Evolutionary conservation across 345 rosid species (phyloP).

Genomic region (Ceriops tagal): DNA sequence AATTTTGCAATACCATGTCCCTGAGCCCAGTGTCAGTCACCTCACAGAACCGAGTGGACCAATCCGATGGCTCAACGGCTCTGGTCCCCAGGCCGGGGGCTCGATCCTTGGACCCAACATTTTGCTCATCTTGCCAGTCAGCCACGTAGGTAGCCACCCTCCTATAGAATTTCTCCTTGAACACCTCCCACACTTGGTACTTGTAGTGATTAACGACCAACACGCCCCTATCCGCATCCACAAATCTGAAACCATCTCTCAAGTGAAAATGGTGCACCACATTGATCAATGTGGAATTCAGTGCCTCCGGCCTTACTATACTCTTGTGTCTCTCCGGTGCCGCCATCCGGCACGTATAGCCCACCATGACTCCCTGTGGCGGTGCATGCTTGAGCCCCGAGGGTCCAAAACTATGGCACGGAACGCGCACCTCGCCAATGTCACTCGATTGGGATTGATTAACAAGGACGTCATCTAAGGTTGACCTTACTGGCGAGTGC

Average conservation of each 20-base stretch:
- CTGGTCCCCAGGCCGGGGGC: conserved; percentile 76
- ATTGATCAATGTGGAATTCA: conserved; percentile 67
- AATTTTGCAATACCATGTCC: conserved; percentile 45
- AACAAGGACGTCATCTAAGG: conserved; percentile 29
- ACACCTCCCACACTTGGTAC: conserved; percentile 90
- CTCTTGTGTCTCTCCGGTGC: conserved; percentile 86
- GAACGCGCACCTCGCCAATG: conserved; percentile 49
- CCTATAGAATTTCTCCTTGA: conserved; percentile 76
- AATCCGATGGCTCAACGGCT: conserved; percentile 71
- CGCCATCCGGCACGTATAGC: conserved; percentile 65
- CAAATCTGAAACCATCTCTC: conserved; percentile 36
- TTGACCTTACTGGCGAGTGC: conserved; percentile 42
- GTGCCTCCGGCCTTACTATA: conserved; percentile 63
- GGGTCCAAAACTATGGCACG: conserved; percentile 75
- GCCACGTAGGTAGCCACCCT: conserved; percentile 88
- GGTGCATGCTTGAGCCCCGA: conserved; percentile 53
- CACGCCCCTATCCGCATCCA: conserved; percentile 41
- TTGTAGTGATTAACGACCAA: conserved; percentile 82
- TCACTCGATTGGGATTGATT: conserved; percentile 19
- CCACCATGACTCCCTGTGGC: conserved; percentile 44
- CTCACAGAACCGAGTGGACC: conserved; percentile 74
- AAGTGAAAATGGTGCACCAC: conserved; percentile 85
- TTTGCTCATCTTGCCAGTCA: conserved; percentile 74
- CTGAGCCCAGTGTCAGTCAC: conserved; percentile 62
- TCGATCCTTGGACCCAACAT: conserved; percentile 76